Percentiles rank a stretch among this genome's conserved stretches.
Evolutionary conservation across 805 yeast species (phyloP).

Genomic region (Debaryomyces castellii): DNA sequence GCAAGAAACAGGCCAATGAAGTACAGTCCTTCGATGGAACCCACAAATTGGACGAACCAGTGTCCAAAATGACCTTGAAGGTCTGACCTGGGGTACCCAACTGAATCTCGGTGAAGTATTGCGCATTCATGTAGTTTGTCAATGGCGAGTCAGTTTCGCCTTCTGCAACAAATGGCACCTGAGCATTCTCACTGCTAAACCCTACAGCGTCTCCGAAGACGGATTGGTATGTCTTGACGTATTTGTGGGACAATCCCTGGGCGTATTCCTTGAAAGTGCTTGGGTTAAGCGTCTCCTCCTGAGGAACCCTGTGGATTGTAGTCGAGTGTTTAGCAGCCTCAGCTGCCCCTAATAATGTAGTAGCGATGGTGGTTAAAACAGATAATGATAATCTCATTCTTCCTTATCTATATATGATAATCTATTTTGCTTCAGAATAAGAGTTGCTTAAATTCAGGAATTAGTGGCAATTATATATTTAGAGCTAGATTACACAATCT

Average conservation of each 20-base stretch:
- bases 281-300: constrained; percentile 55
- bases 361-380: constrained; percentile 44
- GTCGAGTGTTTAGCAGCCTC: constrained; percentile 56
- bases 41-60: constrained; percentile 97
- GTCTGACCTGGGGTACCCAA: constrained; percentile 92
- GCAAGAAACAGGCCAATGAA: constrained; percentile 93
- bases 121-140: constrained; percentile 93
- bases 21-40: constrained; percentile 87
- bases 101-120: constrained; percentile 87
- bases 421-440: too few relatives aligned
- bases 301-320: constrained; percentile 57
- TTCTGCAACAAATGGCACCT: constrained; percentile 42
- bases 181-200: constrained; percentile 23
- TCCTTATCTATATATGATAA: too few relatives aligned
- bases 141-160: constrained; percentile 66
- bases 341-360: constrained; percentile 36
- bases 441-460: neutral
- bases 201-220: constrained; percentile 24
- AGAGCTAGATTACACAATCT: constrained; percentile 6
- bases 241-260: constrained; percentile 59
- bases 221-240: constrained; percentile 48
- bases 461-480: constrained; percentile 7
- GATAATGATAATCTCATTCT: constrained; percentile 34
- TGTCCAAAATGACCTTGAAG: constrained; percentile 92
- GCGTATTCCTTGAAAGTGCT: constrained; percentile 53